Base-by-base conservation (phyloP, 1,284 basidiomycete genomes). In the Phellopilus nigrolimitatus region DNA sequence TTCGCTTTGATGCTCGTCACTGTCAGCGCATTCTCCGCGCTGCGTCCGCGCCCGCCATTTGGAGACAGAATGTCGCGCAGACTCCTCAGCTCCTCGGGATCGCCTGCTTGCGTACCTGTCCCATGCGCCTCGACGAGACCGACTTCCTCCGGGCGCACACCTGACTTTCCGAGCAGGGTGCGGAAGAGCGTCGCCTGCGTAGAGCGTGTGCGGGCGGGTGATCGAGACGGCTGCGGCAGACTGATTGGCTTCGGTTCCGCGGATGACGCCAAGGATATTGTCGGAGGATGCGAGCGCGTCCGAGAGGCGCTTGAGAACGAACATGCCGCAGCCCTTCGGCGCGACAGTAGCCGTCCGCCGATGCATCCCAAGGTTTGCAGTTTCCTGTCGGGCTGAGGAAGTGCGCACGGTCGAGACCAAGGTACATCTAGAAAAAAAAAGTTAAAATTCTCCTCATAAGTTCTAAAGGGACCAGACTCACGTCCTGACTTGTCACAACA, bases 61-160 rank as follows among this genome's bases (percentile, higher is more conserved):
- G 59, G 58, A 1, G 71, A 68, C 51, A 87, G 75, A 24, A 82
- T 74, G n/a, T 61, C 65, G 21, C 82, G 74, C 49, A 88, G 76
- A 48, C 79, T 80, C 53, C 77, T 73, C 30, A 87, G 60, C 59
- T 88, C 84, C 53, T 68, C 73, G 0, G 79, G 74, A 62, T 88
- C 85, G 7, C 85, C 85, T 1, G 79, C 80, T 58, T 81, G 79
- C 0, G 85, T 71, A 3, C 80, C 85, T 0, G 85, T 84, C 1
- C 84, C 84, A 59, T 88, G 85, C 0, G 84, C 84, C 61, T 88
- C 85, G 12, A 83, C 71, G 13, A 87, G 74, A 56, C 72, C 78
- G 51, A 88, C 67, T 5, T 75, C 69, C 38, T 61, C 60, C 0
- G 78, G 65, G 33, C 68, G 61, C 3, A 84, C 61, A 2, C 72